Conservation (phyloP, 2,329 filamentous ascomycete species). For the Botrytis galanthina region DNA sequence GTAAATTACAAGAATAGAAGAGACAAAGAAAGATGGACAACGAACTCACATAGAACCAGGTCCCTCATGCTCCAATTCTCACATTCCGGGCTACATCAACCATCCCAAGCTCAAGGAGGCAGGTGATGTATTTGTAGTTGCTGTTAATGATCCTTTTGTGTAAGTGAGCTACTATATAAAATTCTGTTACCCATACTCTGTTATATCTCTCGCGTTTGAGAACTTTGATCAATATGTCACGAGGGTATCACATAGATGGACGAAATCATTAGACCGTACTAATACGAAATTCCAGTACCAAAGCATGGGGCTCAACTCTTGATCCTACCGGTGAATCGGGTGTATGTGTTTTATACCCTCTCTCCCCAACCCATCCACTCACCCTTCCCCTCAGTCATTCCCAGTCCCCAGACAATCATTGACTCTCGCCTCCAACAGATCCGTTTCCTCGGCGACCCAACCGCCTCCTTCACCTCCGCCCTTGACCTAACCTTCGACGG, state of each 20-base stretch:
- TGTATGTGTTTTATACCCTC: slow-evolving; percentile 65
- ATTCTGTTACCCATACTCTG: no score
- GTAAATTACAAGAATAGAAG: background rate
- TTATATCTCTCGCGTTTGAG: background rate
- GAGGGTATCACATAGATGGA: no score
- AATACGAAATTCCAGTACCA: slow-evolving; percentile 59
- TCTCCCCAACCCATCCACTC: slow-evolving; percentile 55
- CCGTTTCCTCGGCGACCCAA: slow-evolving; percentile 83
- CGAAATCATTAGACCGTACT: background rate
- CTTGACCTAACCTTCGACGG: slow-evolving; percentile 82
- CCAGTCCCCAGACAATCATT: background rate
- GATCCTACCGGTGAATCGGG: slow-evolving; percentile 73
- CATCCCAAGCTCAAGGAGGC: slow-evolving; percentile 75
- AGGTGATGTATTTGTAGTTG: slow-evolving; percentile 83
- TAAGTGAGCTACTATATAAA: slow-evolving; percentile 47
- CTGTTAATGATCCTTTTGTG: slow-evolving; percentile 95
- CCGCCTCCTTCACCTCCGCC: slow-evolving; percentile 75
- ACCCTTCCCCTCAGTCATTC: background rate
- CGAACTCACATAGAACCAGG: slow-evolving; percentile 38
- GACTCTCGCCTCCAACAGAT: slow-evolving; percentile 57
- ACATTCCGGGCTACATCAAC: slow-evolving; percentile 84
- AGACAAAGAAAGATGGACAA: no score
- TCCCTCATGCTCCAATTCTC: slow-evolving; percentile 63
- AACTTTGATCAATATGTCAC: background rate
- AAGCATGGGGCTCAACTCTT: slow-evolving; percentile 78